Conservation (phyloP, 2,329 filamentous ascomycete species). For the Zymoseptoria brevis region DNA sequence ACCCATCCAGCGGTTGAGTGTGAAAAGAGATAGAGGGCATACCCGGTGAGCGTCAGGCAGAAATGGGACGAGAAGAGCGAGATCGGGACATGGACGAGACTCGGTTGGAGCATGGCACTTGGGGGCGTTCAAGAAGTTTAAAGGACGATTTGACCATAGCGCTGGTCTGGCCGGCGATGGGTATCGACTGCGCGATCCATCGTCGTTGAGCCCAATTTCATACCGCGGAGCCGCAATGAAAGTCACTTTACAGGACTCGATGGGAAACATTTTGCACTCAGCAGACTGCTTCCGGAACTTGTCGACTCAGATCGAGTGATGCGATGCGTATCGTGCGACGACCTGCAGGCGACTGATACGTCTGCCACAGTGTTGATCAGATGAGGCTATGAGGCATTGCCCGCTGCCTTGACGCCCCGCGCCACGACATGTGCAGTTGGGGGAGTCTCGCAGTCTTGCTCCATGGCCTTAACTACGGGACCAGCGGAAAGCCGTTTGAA, state of each 20-base stretch:
- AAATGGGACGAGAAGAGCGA: neutral
- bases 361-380: too few relatives aligned
- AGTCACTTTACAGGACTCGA: neutral
- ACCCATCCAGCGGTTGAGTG: constrained; percentile 35
- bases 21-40: neutral
- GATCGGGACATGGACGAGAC: neutral
- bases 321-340: too few relatives aligned
- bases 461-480: too few relatives aligned
- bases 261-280: neutral
- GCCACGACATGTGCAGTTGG: too few relatives aligned
- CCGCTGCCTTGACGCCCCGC: too few relatives aligned
- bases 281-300: neutral
- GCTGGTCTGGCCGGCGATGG: neutral
- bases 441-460: too few relatives aligned
- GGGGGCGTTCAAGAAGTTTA: neutral
- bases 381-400: too few relatives aligned
- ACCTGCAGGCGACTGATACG: neutral
- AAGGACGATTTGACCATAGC: neutral
- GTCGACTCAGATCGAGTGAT: neutral
- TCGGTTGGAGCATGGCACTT: neutral
- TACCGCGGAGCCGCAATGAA: neutral
- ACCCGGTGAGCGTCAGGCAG: neutral
- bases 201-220: neutral
- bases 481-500: too few relatives aligned
- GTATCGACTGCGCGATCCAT: neutral